Evolutionary conservation across 768 basidiomycete species (phyloP), one percentile per base, ranked within the genome.

Genomic region (Termitomyces sp.): DNA sequence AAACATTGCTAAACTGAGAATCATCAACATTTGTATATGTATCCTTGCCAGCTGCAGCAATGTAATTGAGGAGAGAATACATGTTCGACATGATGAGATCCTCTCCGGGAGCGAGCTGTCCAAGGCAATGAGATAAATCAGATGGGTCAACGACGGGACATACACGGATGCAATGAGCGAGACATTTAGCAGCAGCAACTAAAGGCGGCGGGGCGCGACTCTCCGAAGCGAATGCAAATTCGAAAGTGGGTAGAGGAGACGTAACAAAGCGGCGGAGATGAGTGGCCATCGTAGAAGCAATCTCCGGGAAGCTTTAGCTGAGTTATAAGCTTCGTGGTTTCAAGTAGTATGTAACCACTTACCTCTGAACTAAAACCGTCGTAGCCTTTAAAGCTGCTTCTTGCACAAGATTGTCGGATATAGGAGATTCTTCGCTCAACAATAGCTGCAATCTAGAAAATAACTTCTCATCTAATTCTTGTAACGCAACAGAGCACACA

Each of bases 11-110:
- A 60, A 79, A 60, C 55, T 82, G 77, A 9, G 80, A 72, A 43
- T 74, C 79, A 38, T 66, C 74, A 3, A 82, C 77, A 53, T 69
- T 75, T 54, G 89, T 89, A 40, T 81, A 81, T 38, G 85, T 82
- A 51, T 91, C 91, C 69, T 90, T 91, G 77, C 87, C 89, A 2
- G 92, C 87, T 4, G 91, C 86, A 1, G 92, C 86, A 61, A 98
- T 89, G 71, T 92, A 91, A 71, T 98, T 98, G 62, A 98, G 81
- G 12, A 98, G 83, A 5, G 96, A 97, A 72, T 98, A 98, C 87
- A 98, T 90, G 66, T 95, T 93, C 4, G 96, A 98, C 84, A 95
- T 88, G 70, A 92, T 83, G 42, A 94, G 82, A 69, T 95, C 94
- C 65, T 94, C 91, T 47, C 91, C 92, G 15, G 91, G 89, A 15